Base-by-base conservation (phyloP, 2,329 filamentous ascomycete species). In the Cytospora chrysosperma region DNA sequence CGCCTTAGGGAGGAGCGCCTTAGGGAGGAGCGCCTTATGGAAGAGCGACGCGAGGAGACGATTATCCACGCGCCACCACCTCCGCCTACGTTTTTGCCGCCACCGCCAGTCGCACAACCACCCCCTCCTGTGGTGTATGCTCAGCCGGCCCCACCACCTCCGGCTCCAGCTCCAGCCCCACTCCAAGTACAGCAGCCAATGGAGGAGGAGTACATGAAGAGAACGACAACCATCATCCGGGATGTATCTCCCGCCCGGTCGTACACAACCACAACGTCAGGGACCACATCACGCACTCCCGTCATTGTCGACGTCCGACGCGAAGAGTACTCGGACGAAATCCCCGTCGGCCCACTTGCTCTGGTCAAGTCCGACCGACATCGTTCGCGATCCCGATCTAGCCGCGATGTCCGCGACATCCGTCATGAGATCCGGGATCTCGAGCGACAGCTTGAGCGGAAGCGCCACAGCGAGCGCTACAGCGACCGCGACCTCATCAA, bases 401-500 rank as follows among this genome's bases (percentile, higher is more conserved):
- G 78, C 69, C 67, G 79, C 8, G n/a, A n/a, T n/a, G 85, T 88
- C 50, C 82, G 86, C 21, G 88, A 92, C 12, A 88, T 95, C 68
- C 84, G 87, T 56, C 82, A 86, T 34, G 90, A 95, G 72, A 92
- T 93, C 64, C 84, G 83, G 15, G 83, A 84, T 1, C 80, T 94
- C 1, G 90, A 94, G 76, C 83, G 82, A 7, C 88, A 92, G 75
- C 70, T 80, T 69, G 75, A 76, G 52, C 72, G 75, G 62, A 56
- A 56, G 30, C 76, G 72, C 56, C 72, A 73, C 67, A 37, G 72
- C 57, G 72, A 73, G 67, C 56, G 77, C 74, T 58, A 75, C 53
- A 75, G 76, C 17, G 82, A 85, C 55, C 75, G 82, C 50, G 79
- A 88, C 69, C 67, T 88, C 59, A 75, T 88, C 12, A 79, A 80